Base-by-base conservation (phyloP, 2,329 filamentous ascomycete species). In the Xylaria sp. region DNA sequence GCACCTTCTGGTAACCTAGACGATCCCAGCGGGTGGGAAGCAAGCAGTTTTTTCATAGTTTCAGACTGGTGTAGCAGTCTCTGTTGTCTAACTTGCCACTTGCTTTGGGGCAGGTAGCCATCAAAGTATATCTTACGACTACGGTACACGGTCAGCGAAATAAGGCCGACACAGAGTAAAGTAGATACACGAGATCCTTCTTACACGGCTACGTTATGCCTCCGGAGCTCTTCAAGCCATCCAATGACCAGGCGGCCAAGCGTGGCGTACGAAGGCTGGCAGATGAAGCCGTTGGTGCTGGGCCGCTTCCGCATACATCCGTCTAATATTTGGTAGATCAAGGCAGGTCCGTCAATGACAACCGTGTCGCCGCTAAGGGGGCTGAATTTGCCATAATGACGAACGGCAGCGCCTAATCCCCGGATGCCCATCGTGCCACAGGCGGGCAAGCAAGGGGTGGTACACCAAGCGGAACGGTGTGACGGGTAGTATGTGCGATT, bases 111-210 rank as follows among this genome's bases (percentile, higher is more conserved):
- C 0, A 98, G 84, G 64, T 88, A 90, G 14, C 94, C 94, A 78
- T 98, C 95, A 74, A 98, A 98, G 77, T 91, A 94, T 61, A 98
- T 92, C 55, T 85, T 88, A 66, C 87, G 69, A n/a, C 71, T 72
- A 51, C 14, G 32, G 32, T 51, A 14, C 12, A 36, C 81, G 72
- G 90, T 92, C 67, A 67, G 36, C 47, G 62, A 54, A 60, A 8
- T 69, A n/a, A 45, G 69, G 65, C 27, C 7, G 50, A 45, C 12
- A 24, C 39, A 14, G 24, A 19, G 21, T 9, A 19, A 68, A 58
- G 50, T 69, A 62, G 30, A 59, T 75, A 79, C 9, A 53, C 7
- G 6, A 7, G 19, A n/a, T 21, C 32, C 65, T 67, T 79, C 81
- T 80, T 83, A 95, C 93, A 96, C 85, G 54, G 80, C 80, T 58